Conservation (phyloP, 2,329 filamentous ascomycete species). For the Chaetothyriales sp. region DNA sequence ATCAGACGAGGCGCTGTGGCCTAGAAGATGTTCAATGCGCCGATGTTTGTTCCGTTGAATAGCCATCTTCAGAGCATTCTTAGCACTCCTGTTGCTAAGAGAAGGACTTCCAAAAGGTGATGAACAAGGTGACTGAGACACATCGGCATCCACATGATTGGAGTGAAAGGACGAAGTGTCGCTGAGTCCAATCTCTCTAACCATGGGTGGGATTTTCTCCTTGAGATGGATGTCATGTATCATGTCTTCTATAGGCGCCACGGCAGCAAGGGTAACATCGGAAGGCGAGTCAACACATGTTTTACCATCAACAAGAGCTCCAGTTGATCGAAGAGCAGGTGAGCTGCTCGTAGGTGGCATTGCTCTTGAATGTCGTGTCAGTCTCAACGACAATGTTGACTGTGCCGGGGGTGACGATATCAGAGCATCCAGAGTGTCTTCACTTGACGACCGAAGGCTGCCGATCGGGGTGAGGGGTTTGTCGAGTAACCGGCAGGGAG, state of each 20-base stretch:
- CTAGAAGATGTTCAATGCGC: slow-evolving; percentile 43
- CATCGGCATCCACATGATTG: slow-evolving; percentile 34
- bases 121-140: slow-evolving; percentile 37
- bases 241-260: slow-evolving; percentile 21
- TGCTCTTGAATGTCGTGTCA: neutral
- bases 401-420: neutral
- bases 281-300: neutral
- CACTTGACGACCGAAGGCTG: neutral
- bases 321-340: neutral
- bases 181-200: neutral
- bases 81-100: slow-evolving; percentile 32
- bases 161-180: slow-evolving; percentile 24
- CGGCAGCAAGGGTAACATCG: neutral
- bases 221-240: slow-evolving; percentile 26
- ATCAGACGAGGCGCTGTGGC: slow-evolving; percentile 44
- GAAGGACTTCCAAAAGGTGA: slow-evolving; percentile 33
- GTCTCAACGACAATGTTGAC: neutral
- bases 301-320: neutral
- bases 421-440: neutral
- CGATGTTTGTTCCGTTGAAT: slow-evolving; percentile 44
- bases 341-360: neutral
- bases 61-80: slow-evolving; percentile 38
- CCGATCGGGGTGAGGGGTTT: neutral
- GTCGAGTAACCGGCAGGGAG: neutral
- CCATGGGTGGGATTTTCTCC: slow-evolving; percentile 24